A percentile compares a stretch with the other conserved stretches of the same genome.
These are phyloP conservation scores for Mollisia scopiformis DNA, from an alignment of 2,329 filamentous ascomycete species.

Conservation along the genomic window DNA sequence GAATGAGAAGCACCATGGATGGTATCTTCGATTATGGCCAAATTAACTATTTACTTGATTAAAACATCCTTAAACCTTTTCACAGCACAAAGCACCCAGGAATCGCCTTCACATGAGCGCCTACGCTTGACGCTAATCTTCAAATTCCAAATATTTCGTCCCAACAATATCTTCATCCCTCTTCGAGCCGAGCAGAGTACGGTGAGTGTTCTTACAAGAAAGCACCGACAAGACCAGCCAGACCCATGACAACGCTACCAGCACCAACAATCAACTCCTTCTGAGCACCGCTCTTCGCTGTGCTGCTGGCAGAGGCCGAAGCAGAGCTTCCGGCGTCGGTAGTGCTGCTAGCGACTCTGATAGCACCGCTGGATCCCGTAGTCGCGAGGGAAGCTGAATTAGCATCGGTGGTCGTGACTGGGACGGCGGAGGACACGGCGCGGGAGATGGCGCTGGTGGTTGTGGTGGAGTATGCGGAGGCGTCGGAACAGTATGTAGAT, in stretches of 20 bases:
- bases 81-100: not conserved
- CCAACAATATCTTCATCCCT: not conserved
- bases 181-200: not conserved
- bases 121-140: conserved; percentile 13
- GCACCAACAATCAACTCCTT: conserved; percentile 22
- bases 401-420: conserved; percentile 6
- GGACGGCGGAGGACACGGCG: conserved; percentile 14
- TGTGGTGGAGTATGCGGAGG: conserved; percentile 23
- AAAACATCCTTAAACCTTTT: conserved; percentile 1
- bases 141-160: not conserved
- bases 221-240: conserved; percentile 27
- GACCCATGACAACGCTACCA: conserved; percentile 21
- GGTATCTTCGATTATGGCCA: not conserved
- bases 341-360: conserved; percentile 10
- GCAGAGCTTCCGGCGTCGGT: conserved; percentile 6
- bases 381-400: conserved; percentile 8
- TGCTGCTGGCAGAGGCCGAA: conserved; percentile 12
- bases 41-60: conserved; percentile 3
- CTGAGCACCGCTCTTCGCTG: conserved; percentile 20
- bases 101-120: conserved; percentile 1
- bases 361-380: not conserved
- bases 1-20: conserved; percentile 22
- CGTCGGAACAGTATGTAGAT: conserved; percentile 31
- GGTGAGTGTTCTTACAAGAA: conserved; percentile 22
- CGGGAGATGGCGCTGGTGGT: conserved; percentile 24